Percentiles rank a stretch among this genome's conserved stretches.
phyloP scores from a whole-genome alignment of 306 rosid genomes.

The Cucurbita argyrosperma region DNA sequence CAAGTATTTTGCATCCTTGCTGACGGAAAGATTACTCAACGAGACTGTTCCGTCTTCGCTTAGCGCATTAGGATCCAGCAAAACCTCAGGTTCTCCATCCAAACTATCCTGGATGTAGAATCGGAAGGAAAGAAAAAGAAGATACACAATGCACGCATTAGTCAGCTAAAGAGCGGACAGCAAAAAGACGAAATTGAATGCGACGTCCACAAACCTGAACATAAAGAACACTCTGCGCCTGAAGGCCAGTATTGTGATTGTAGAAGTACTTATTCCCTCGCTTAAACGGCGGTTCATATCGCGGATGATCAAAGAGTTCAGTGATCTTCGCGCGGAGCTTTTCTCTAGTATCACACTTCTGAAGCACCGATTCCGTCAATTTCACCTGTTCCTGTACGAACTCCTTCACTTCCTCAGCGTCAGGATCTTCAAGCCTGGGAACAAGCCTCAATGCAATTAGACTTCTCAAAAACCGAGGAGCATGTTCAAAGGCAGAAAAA shows the following conservation, averaged over 20 bases:
- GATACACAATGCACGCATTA: background rate
- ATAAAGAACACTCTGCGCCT: constrained; percentile 58
- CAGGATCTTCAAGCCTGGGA: constrained; percentile 83
- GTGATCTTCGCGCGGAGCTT: constrained; percentile 48
- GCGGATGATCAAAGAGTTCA: constrained; percentile 73
- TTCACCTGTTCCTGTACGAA: constrained; percentile 59
- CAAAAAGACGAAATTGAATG: background rate
- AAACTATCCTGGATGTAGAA: constrained; percentile 34
- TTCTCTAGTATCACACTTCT: constrained; percentile 33
- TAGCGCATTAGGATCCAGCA: constrained; percentile 77
- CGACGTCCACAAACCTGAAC: constrained; percentile 49
- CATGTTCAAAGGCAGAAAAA: background rate
- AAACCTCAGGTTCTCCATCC: constrained; percentile 45
- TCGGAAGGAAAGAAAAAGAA: background rate
- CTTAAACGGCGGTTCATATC: constrained; percentile 50
- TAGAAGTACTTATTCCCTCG: constrained; percentile 51
- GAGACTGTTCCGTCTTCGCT: constrained; percentile 76
- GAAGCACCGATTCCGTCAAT: constrained; percentile 52
- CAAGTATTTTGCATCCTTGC: constrained; percentile 60
- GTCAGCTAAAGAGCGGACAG: background rate
- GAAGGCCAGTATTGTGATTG: constrained; percentile 81
- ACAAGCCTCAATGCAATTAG: background rate
- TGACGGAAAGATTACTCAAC: constrained; percentile 28
- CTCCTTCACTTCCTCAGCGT: constrained; percentile 65
- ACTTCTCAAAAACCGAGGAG: background rate